Conservation (phyloP, 805 yeast species). For the Blastobotrys robertii region DNA sequence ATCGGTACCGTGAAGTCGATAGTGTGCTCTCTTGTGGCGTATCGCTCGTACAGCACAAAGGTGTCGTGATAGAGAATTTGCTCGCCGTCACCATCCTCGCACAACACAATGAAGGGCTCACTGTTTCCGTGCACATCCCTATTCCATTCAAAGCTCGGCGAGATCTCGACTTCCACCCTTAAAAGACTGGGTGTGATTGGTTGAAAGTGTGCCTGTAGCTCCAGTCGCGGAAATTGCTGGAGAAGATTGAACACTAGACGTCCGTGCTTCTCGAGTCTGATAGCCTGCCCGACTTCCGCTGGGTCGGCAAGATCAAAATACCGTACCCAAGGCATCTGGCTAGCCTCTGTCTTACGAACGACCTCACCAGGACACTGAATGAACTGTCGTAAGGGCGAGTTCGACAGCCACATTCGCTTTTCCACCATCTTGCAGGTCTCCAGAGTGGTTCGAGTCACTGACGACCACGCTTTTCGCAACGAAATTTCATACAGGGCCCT, state of each 20-base stretch:
- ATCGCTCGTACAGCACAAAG: slow-evolving; percentile 41
- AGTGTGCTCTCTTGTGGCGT: slow-evolving; percentile 44
- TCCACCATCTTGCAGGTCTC: slow-evolving; percentile 75
- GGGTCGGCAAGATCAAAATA: slow-evolving; percentile 58
- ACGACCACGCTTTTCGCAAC: slow-evolving; percentile 61
- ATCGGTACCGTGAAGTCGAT: slow-evolving; percentile 59
- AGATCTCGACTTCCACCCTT: slow-evolving; percentile 53
- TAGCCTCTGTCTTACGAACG: slow-evolving; percentile 63
- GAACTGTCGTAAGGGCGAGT: slow-evolving; percentile 81
- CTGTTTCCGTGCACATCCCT: slow-evolving; percentile 46
- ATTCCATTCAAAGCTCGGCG: slow-evolving; percentile 79
- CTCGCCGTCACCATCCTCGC: slow-evolving; percentile 78
- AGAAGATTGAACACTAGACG: slow-evolving; percentile 42
- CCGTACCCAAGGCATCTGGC: slow-evolving; percentile 73
- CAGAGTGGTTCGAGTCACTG: slow-evolving; percentile 45
- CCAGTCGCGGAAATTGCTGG: slow-evolving; percentile 62
- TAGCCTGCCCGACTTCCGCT: slow-evolving; percentile 73
- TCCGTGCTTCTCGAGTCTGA: slow-evolving; percentile 63
- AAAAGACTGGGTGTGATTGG: slow-evolving; percentile 69
- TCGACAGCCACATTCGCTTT: slow-evolving; percentile 71
- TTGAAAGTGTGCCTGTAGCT: slow-evolving; percentile 50
- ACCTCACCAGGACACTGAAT: slow-evolving; percentile 60
- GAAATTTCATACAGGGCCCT: slow-evolving; percentile 80
- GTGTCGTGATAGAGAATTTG: slow-evolving; percentile 50
- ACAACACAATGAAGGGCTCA: slow-evolving; percentile 59